These are phyloP conservation scores for Solanum stenotomum DNA, from an alignment of 257 asterid species.

Conservation along the genomic window DNA sequence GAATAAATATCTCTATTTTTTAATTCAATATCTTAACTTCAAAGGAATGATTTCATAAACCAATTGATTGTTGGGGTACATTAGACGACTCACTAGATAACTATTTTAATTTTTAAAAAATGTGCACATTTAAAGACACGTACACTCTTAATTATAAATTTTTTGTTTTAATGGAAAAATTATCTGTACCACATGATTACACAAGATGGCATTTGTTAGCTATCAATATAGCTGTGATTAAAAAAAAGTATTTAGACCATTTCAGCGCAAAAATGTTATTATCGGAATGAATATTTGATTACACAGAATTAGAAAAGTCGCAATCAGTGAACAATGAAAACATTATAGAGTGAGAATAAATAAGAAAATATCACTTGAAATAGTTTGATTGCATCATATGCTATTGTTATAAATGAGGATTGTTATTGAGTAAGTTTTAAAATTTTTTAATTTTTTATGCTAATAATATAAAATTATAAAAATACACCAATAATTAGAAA, in stretches of 20 bases:
- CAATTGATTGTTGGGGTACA: neutral
- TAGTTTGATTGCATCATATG: neutral
- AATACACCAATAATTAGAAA: too few relatives aligned
- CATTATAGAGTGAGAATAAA: neutral
- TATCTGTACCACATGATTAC: neutral
- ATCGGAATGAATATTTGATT: neutral
- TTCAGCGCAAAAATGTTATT: too few relatives aligned
- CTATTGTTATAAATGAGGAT: neutral
- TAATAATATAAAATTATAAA: too few relatives aligned
- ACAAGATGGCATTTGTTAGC: neutral
- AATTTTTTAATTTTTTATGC: too few relatives aligned
- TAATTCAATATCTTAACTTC: neutral
- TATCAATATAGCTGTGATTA: neutral
- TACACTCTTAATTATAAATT: neutral
- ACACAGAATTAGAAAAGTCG: neutral
- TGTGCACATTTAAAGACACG: neutral
- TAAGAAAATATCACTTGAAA: neutral
- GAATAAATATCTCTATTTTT: neutral
- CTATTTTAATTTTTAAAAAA: neutral
- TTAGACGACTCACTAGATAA: neutral
- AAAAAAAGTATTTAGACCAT: neutral
- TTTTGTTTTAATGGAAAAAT: neutral
- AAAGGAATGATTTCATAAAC: neutral
- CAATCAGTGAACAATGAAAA: neutral
- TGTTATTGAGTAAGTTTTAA: neutral